Evolutionary conservation across 2,329 filamentous ascomycete genomes (phyloP), one percentile per base, ranked within the genome.

Genomic region (Gremmenia infestans): DNA sequence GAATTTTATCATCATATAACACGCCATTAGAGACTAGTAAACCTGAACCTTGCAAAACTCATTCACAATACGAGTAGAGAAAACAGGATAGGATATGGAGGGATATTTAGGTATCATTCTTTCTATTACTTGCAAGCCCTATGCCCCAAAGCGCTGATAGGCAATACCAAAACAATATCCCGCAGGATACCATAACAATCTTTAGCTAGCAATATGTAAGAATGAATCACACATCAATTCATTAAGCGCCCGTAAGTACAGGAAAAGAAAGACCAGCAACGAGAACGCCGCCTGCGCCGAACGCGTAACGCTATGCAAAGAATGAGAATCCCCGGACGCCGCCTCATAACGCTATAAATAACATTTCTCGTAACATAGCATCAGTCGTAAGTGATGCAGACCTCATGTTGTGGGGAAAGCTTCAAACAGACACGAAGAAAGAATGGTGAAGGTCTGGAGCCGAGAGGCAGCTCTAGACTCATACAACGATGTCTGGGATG

Each of bases 401-500:
- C 36, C 15, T 12, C 32, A 39, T 7, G 17, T 35, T 22, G 4
- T 15, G 17, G 32, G 6, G 9, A 52, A 17, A 4, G 35, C 43
- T 35, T 5, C 25, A 52, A 32, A 23, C 42, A 52, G 22, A n/a
- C 40, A 17, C 17, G 28, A n/a, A 48, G 45, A 22, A 45, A 11
- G 42, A 12, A 23, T 9, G 19, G 19, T 22, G 42, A 45, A 45
- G 42, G n/a, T 5, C 23, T 35, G 28, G 36, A 55, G 40, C 43
- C 37, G 6, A 45, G 19, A 25, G 40, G 32, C 19, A 55, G 36
- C 22, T 12, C 19, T 35, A 12, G 6, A 22, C 35, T 54, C 42
- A 61, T 56, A 22, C 63, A 48, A 67, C 60, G 23, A 70, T 65
- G 55, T 71, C 69, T 12, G 63, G 61, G 37, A 67, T 55, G 25